phyloP scores from a whole-genome alignment of 441 rosid genomes.

The Arabidopsis hybrid region DNA sequence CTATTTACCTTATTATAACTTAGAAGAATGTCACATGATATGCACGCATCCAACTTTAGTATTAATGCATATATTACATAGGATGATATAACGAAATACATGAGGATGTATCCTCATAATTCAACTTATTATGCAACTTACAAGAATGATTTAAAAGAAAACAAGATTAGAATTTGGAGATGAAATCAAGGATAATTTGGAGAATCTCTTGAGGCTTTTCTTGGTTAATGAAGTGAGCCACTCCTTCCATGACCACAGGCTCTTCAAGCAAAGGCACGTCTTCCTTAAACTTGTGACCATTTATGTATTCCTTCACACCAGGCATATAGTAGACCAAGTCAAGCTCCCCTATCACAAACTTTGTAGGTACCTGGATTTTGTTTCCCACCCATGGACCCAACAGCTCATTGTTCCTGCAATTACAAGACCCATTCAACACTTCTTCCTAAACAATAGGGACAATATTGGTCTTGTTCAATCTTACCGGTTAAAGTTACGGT shows the following conservation, averaged over 20 bases:
- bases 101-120: neutral
- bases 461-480: neutral
- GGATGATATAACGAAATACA: neutral
- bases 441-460: neutral
- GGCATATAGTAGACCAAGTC: constrained; percentile 38
- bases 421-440: neutral
- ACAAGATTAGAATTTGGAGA: constrained; percentile 40
- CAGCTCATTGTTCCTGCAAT: constrained; percentile 44
- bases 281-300: constrained; percentile 42
- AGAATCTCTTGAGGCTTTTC: constrained; percentile 45
- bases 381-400: constrained; percentile 44
- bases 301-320: constrained; percentile 46
- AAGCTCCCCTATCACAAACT: constrained; percentile 35
- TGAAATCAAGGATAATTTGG: constrained; percentile 37
- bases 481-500: constrained; percentile 46
- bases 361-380: constrained; percentile 39
- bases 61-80: neutral
- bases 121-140: neutral
- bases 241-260: constrained; percentile 45
- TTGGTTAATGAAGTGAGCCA: constrained; percentile 45
- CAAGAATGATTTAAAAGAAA: constrained; percentile 4
- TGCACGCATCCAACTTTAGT: neutral
- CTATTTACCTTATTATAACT: no score
- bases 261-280: constrained; percentile 45
- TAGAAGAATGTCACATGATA: no score